Percentiles rank a stretch among this genome's conserved stretches.
These are phyloP conservation scores for Corymbia maculata DNA, from an alignment of 345 rosid genomes.

Conservation along the genomic window DNA sequence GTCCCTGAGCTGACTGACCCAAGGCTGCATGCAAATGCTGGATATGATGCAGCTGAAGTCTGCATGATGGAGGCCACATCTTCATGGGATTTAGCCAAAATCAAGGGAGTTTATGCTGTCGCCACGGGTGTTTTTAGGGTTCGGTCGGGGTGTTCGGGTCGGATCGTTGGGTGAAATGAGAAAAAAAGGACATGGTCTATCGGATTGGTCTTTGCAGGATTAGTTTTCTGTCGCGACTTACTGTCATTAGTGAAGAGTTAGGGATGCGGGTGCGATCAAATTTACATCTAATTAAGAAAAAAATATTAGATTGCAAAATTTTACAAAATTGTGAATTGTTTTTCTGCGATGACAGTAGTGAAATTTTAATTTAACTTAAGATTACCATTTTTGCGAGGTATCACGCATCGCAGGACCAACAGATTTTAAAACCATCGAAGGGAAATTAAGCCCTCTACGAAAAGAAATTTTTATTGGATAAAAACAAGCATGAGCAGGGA, in stretches of 20 bases:
- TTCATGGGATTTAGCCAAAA: background rate
- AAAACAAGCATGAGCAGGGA: background rate
- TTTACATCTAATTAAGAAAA: background rate
- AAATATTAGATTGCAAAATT: background rate
- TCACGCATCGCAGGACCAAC: background rate
- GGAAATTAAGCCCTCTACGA: background rate
- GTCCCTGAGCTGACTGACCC: background rate
- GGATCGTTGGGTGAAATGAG: background rate
- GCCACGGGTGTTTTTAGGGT: fast-evolving
- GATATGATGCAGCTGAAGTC: background rate
- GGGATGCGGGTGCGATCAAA: fast-evolving
- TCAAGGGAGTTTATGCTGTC: background rate
- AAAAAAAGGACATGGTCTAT: fast-evolving
- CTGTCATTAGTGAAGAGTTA: fast-evolving
- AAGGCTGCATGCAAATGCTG: background rate
- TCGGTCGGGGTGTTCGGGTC: fast-evolving
- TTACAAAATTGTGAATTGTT: background rate
- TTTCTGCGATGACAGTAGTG: fast-evolving
- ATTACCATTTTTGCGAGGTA: background rate
- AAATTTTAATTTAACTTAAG: background rate
- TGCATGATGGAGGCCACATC: background rate
- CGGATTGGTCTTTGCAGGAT: background rate
- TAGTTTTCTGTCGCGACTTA: fast-evolving
- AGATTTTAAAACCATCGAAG: too few relatives aligned
- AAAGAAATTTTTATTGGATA: background rate